Evolutionary conservation across 257 asterid species (phyloP), one percentile per base, ranked within the genome.

Genomic region (Pogostemon cablin): DNA sequence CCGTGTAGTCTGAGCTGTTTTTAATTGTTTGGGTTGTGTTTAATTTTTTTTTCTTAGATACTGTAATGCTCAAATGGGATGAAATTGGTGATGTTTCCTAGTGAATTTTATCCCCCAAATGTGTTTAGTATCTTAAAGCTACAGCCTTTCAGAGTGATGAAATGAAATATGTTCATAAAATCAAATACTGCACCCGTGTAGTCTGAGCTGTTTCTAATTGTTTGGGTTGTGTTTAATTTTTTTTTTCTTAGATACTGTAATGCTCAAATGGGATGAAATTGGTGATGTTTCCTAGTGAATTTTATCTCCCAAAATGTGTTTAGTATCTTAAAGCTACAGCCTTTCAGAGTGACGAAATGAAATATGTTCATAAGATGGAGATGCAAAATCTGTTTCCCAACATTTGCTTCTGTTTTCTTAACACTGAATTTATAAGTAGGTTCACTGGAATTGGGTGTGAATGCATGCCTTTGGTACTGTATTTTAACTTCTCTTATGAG

Each of bases 91-190:
- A 7, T 59, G 75, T 7, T 50, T 17, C 9, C 35, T 34, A 65
- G 44, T 17, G 6, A 53, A 4, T 49, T 15, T 35, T 50, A 46
- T 54, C 48, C 62, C 32, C 35, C 56, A n/a, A 34, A 4, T 8
- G 65, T 42, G 25, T 50, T 46, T 73, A 64, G 50, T 65, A 65
- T 57, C 63, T 60, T 61, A 15, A 60, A 53, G 25, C 60, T 53
- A 9, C 59, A 9, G 39, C 44, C 5, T 68, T 32, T 53, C 11
- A 35, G 58, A 52, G 56, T 57, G 49, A n/a, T 71, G 62, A 40
- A 20, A 3, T 50, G 62, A 20, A 32, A 61, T 9, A 15, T 15
- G 15, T 15, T 15, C 15, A 15, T 15, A 15, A 15, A 15, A 15
- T 15, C 15, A 15, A 15, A 15, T 15, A 15, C 15, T 15, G 15